Evolutionary conservation across 148 eudicot genomes (phyloP), one percentile per base, ranked within the genome.

Genomic region (Hydrangea macrophylla): DNA sequence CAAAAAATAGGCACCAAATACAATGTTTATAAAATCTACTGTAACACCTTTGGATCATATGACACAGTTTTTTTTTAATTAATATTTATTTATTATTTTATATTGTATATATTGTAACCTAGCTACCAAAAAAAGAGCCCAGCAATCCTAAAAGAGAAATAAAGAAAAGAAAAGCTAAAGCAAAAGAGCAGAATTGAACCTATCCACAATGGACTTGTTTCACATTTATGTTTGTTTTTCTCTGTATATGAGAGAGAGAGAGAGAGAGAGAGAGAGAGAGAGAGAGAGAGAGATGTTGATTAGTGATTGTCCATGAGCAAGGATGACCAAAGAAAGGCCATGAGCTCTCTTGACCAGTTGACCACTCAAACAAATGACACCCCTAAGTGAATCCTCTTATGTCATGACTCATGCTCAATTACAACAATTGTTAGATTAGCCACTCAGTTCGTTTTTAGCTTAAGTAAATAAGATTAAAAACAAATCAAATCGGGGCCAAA

Each of bases 41-140:
- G n/a, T n/a, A n/a, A n/a, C n/a, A 12, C 42, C 58, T 73, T 70
- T 70, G 79, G 71, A 76, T 76, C 75, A 59, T 39, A 57, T 64
- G 79, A 60, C 66, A 20, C 5, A 7, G 60, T 10, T n/a, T n/a
- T n/a, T n/a, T n/a, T n/a, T n/a, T n/a, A n/a, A n/a, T n/a, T n/a
- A n/a, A n/a, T n/a, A n/a, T n/a, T n/a, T n/a, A n/a, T n/a, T n/a
- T n/a, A n/a, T n/a, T n/a, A n/a, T n/a, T n/a, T n/a, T n/a, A n/a
- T n/a, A n/a, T n/a, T n/a, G n/a, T n/a, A n/a, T n/a, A 40, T 26
- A 31, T 45, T 28, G 22, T 5, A 10, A 26, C 26, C 37, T 59
- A 42, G 36, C 51, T 18, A 50, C 32, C 50, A 57, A 36, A 70
- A 36, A 48, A 32, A 33, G 45, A 48, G 56, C 53, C 53, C 56